A percentile compares a stretch with the other conserved stretches of the same genome.
Conservation (phyloP, 495 filamentous ascomycete genomes). For the Podospora tetraspora region DNA sequence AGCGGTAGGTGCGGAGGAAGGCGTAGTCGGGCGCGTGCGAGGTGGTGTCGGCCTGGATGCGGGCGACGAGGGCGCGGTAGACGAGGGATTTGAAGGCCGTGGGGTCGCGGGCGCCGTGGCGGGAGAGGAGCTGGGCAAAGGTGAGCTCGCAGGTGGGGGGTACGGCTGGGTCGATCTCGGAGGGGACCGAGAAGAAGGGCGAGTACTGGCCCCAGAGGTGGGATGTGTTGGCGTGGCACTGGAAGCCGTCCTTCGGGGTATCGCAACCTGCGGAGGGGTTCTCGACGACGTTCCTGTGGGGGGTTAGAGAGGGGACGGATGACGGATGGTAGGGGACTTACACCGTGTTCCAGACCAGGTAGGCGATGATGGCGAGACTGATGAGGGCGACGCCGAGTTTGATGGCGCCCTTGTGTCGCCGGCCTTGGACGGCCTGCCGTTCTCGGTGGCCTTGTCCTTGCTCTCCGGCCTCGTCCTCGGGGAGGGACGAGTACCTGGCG, state of each 20-base stretch:
- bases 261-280: conserved; percentile 43
- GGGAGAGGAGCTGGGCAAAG: conserved; percentile 72
- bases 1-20: conserved; percentile 65
- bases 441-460: background rate
- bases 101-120: conserved; percentile 81
- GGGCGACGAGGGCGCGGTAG: conserved; percentile 53
- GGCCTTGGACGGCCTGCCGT: background rate
- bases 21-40: conserved; percentile 52
- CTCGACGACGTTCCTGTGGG: background rate
- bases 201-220: conserved; percentile 85
- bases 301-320: background rate
- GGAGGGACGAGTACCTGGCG: background rate
- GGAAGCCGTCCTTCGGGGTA: conserved; percentile 56
- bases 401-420: background rate
- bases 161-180: conserved; percentile 50
- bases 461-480: background rate
- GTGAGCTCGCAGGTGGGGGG: conserved; percentile 63
- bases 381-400: background rate
- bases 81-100: conserved; percentile 54
- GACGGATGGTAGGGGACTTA: background rate
- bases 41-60: conserved; percentile 54
- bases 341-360: background rate
- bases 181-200: conserved; percentile 69
- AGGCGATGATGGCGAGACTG: background rate
- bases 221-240: conserved; percentile 46